Conservation (phyloP, 352 stramenopile genomes). For the Aphanomyces cochlioides region DNA sequence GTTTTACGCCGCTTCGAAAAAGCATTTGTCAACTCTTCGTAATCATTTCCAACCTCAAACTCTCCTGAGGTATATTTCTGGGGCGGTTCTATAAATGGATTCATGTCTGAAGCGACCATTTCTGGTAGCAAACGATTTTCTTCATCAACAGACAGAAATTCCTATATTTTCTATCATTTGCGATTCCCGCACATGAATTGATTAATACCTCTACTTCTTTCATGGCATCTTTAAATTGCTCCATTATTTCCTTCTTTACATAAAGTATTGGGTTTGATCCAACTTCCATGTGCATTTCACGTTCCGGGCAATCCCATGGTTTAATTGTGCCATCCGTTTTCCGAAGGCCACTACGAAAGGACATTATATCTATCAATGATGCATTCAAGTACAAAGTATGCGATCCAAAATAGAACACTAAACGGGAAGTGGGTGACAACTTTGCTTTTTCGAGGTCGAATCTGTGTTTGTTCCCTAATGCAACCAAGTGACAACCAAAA, state of each 20-base stretch:
- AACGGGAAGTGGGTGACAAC: background rate
- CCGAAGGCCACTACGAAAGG: background rate
- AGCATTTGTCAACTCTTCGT: background rate
- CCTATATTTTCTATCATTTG: background rate
- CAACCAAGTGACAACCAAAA: background rate
- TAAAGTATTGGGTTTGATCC: background rate
- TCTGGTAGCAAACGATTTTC: background rate
- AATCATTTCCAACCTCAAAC: background rate
- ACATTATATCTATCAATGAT: background rate
- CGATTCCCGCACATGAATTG: too few relatives aligned
- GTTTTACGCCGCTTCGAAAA: too few relatives aligned
- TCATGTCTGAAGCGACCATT: constrained; percentile 1
- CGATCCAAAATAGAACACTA: constrained; percentile 15
- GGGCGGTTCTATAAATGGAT: too few relatives aligned
- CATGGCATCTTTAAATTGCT: constrained; percentile 11
- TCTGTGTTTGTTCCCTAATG: constrained; percentile 4
- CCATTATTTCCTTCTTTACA: constrained; percentile 2
- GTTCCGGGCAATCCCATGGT: constrained; percentile 8
- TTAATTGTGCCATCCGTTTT: constrained; percentile 12
- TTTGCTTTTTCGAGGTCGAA: background rate
- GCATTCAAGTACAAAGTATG: constrained; percentile 2
- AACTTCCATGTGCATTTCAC: background rate
- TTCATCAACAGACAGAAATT: constrained; percentile 3
- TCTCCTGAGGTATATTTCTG: too few relatives aligned
- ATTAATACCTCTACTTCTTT: background rate